Evolutionary conservation across 2,329 filamentous ascomycete genomes (phyloP).

Genomic region (Colletotrichum melonis): DNA sequence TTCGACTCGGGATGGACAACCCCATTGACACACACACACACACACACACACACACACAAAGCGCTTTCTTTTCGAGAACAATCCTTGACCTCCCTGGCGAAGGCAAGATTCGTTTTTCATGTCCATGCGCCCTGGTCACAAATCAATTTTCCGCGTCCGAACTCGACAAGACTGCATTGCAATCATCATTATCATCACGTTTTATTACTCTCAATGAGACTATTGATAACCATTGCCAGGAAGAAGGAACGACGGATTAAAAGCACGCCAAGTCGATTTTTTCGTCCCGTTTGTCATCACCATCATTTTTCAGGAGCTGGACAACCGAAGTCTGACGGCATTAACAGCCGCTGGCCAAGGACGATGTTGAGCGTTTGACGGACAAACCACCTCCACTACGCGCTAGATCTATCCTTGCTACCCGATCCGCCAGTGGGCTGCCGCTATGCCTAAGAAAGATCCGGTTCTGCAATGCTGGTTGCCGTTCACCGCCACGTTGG

Average conservation of each 20-base stretch:
- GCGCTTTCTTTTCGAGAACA: constrained; percentile 21
- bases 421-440: constrained; percentile 31
- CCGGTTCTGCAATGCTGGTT: constrained; percentile 32
- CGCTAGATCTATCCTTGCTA: constrained; percentile 35
- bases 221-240: neutral
- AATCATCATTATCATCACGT: neutral
- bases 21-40: constrained; percentile 3
- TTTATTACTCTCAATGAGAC: neutral
- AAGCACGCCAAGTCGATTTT: neutral
- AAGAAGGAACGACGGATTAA: neutral
- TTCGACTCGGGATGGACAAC: constrained; percentile 31
- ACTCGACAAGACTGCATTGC: constrained; percentile 10
- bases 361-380: constrained; percentile 14
- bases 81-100: constrained; percentile 10
- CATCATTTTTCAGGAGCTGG: constrained; percentile 1
- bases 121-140: constrained; percentile 15
- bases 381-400: constrained; percentile 26
- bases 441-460: constrained; percentile 34
- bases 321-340: neutral
- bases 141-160: constrained; percentile 16
- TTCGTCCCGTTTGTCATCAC: neutral
- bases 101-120: neutral
- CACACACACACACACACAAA: neutral
- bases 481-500: constrained; percentile 38
- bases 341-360: neutral